Percentiles rank a stretch among this genome's conserved stretches.
phyloP scores from a whole-genome alignment of 2,329 filamentous ascomycete species.

The Rosellinia necatrix region DNA sequence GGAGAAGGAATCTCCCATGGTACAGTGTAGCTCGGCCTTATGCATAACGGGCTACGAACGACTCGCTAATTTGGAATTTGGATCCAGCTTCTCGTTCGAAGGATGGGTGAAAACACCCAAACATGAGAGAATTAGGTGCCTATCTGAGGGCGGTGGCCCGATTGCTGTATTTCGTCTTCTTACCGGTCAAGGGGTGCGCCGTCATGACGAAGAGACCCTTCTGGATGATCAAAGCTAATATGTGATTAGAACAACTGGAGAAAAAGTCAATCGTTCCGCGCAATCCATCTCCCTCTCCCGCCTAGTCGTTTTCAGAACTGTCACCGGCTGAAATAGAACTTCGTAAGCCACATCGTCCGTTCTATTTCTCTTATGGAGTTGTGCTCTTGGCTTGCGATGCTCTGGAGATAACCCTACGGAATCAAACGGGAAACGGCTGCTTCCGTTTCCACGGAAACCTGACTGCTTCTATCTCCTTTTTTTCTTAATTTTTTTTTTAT shows the following conservation, averaged over 20 bases:
- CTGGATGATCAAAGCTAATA: conserved; percentile 27
- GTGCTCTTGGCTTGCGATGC: too few relatives aligned
- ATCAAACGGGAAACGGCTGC: background rate
- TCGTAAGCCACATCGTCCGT: background rate
- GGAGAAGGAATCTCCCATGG: conserved; percentile 42
- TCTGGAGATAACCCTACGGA: too few relatives aligned
- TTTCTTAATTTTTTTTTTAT: too few relatives aligned
- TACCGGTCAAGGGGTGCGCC: conserved; percentile 40
- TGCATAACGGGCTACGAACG: background rate
- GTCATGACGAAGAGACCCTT: background rate
- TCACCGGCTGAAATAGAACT: conserved; percentile 34
- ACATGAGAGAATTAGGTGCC: background rate
- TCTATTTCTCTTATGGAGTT: too few relatives aligned
- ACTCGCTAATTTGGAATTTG: conserved; percentile 2
- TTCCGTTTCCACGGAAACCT: background rate
- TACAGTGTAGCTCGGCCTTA: conserved; percentile 33
- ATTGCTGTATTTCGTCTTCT: conserved; percentile 40
- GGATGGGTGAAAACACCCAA: background rate
- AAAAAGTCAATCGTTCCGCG: conserved; percentile 39
- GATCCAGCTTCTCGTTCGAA: conserved; percentile 12
- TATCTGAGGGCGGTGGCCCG: conserved; percentile 25
- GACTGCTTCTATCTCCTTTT: background rate
- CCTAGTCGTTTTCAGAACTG: conserved; percentile 24
- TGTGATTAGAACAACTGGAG: conserved; percentile 39
- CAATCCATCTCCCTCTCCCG: conserved; percentile 26